A percentile compares a stretch with the other conserved stretches of the same genome.
These are phyloP conservation scores for Exophiala calicioides DNA, from an alignment of 2,329 filamentous ascomycete species.

Conservation along the genomic window DNA sequence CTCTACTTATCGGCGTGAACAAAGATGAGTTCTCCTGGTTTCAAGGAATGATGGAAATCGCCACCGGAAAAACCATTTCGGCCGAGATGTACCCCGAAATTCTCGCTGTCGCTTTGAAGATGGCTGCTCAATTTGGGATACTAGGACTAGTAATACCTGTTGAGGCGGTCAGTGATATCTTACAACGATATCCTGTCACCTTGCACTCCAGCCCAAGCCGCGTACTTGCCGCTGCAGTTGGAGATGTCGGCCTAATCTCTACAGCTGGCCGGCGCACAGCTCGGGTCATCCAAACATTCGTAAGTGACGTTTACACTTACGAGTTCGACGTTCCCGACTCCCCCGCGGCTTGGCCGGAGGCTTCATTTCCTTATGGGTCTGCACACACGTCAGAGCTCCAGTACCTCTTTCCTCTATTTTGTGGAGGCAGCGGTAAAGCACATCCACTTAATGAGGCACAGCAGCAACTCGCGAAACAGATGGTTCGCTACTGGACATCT, in stretches of 20 bases:
- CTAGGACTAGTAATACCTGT: too few relatives aligned
- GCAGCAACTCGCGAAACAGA: conserved; percentile 7
- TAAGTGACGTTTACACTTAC: conserved; percentile 3
- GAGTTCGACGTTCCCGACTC: conserved; percentile 10
- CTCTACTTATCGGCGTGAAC: conserved; percentile 6
- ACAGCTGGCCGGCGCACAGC: conserved; percentile 3
- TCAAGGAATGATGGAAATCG: conserved; percentile 6
- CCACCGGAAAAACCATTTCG: not conserved
- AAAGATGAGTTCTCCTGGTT: conserved; percentile 12
- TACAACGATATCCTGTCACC: too few relatives aligned
- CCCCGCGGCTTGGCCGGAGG: conserved; percentile 3
- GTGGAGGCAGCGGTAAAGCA: conserved; percentile 2
- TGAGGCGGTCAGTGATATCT: too few relatives aligned
- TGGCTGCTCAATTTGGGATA: not conserved
- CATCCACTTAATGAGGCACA: conserved; percentile 1
- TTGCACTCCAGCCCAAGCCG: not conserved
- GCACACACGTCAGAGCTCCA: conserved; percentile 3
- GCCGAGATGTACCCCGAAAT: conserved; percentile 7
- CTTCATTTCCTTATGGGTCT: conserved; percentile 9
- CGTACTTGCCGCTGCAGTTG: conserved; percentile 4
- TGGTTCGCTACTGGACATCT: conserved; percentile 3
- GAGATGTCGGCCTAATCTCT: conserved; percentile 4
- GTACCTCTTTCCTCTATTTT: conserved; percentile 7
- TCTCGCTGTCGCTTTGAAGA: not conserved
- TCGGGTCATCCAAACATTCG: too few relatives aligned